These are phyloP conservation scores for Ceratobasidium sp. DNA, from an alignment of 1,284 basidiomycete species.

Conservation along the genomic window DNA sequence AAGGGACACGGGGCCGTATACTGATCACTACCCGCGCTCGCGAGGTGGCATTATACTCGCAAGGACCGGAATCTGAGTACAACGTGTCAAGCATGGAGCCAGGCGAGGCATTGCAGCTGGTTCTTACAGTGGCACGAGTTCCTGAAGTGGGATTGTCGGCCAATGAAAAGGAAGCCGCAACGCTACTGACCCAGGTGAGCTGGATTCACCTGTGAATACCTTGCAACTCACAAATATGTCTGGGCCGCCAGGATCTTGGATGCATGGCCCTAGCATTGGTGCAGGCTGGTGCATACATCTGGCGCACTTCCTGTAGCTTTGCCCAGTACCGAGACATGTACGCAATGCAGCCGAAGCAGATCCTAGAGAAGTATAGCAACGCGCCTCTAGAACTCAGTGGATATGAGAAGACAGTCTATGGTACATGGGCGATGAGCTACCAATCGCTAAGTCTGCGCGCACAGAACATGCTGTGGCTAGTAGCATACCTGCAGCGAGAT, in stretches of 20 bases:
- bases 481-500: conserved; percentile 12
- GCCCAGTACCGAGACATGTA: not conserved
- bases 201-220: not conserved
- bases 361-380: not conserved
- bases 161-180: not conserved
- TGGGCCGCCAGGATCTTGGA: conserved; percentile 2
- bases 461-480: not conserved
- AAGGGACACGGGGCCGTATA: not conserved
- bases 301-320: not conserved
- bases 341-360: not conserved
- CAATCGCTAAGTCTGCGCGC: not conserved
- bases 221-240: not conserved
- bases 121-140: not conserved
- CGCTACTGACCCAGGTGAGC: not conserved
- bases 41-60: not conserved
- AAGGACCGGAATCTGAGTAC: not conserved
- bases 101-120: conserved; percentile 1
- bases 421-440: conserved; percentile 13
- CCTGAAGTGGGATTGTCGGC: not conserved
- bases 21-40: conserved; percentile 21
- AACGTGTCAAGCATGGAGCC: conserved; percentile 17
- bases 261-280: conserved; percentile 15
- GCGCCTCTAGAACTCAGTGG: not conserved
- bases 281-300: conserved; percentile 29
- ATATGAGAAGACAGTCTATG: conserved; percentile 21